Evolutionary conservation across 805 yeast species (phyloP).

Genomic region (Ogataea corticis): DNA sequence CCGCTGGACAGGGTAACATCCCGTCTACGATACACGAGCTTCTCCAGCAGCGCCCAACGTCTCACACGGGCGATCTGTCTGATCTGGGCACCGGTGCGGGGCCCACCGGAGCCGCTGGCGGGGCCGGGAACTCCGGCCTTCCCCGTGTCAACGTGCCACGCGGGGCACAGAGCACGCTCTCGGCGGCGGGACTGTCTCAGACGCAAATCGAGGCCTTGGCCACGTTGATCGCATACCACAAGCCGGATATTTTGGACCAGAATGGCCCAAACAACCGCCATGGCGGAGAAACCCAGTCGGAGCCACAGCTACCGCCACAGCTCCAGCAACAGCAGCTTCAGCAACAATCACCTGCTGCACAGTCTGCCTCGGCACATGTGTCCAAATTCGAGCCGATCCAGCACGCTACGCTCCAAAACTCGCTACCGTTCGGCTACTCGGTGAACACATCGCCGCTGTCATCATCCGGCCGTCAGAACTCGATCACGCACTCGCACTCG

Average conservation of each 20-base stretch:
- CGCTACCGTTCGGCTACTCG: neutral
- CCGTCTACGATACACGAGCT: conserved; percentile 36
- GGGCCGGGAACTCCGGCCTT: neutral
- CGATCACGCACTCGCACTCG: conserved; percentile 2
- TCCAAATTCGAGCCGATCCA: conserved; percentile 14
- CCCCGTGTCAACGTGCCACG: conserved; percentile 72
- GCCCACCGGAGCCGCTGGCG: too few species aligned
- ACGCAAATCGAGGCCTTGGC: conserved; percentile 74
- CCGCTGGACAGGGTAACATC: conserved; percentile 8
- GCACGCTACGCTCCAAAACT: neutral
- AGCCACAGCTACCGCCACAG: neutral
- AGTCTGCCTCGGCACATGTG: conserved; percentile 15
- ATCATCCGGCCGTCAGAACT: conserved; percentile 3
- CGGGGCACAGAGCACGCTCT: conserved; percentile 65
- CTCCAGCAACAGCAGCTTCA: neutral
- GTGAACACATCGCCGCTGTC: neutral
- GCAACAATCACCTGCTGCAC: conserved; percentile 5
- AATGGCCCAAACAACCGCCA: neutral
- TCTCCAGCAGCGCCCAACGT: conserved; percentile 23
- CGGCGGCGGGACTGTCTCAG: conserved; percentile 64
- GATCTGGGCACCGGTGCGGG: too few species aligned
- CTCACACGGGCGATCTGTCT: conserved; percentile 9
- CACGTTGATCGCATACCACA: conserved; percentile 70
- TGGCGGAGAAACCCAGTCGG: neutral
- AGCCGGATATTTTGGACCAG: conserved; percentile 25